These are phyloP conservation scores for Trichocomaceae sp. DNA, from an alignment of 2,329 filamentous ascomycete species.

Conservation along the genomic window DNA sequence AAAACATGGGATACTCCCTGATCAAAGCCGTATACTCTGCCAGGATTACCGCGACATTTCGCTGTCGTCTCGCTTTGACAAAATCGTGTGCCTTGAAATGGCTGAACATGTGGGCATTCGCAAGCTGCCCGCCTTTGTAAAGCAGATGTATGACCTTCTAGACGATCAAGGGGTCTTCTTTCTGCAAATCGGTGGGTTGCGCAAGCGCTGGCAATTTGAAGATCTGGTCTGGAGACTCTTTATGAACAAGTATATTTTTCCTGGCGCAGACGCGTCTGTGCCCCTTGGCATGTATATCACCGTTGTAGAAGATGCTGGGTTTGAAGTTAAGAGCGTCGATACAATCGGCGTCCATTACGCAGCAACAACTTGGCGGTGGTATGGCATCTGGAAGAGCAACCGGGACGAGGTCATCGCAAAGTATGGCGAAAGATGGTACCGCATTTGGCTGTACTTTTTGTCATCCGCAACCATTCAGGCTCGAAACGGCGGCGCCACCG, in stretches of 20 bases:
- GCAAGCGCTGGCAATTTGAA: conserved; percentile 95
- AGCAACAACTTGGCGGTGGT: conserved; percentile 94
- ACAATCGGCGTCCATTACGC: conserved; percentile 96
- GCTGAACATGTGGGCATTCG: conserved; percentile 95
- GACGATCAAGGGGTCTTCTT: conserved; percentile 94
- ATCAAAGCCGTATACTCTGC: conserved; percentile 86
- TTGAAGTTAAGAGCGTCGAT: conserved; percentile 82
- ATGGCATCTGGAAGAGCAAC: conserved; percentile 96
- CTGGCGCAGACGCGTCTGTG: conserved; percentile 88
- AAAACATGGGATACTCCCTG: conserved; percentile 71
- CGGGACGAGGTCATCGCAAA: conserved; percentile 85
- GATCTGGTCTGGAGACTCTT: conserved; percentile 96
- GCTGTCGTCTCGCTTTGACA: conserved; percentile 63
- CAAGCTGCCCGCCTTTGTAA: conserved; percentile 72
- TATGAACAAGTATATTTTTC: conserved; percentile 99
- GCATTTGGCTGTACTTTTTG: conserved; percentile 50
- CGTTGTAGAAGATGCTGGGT: conserved; percentile 75
- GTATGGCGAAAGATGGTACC: conserved; percentile 92
- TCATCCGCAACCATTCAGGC: neutral
- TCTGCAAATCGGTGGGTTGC: conserved; percentile 87
- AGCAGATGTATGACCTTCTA: conserved; percentile 87
- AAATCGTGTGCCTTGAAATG: conserved; percentile 98
- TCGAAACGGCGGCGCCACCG: neutral
- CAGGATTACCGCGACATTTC: conserved; percentile 96
- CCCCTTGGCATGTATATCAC: conserved; percentile 82